Evolutionary conservation across 2,329 filamentous ascomycete genomes (phyloP).

Genomic region (Drechslera avenae): DNA sequence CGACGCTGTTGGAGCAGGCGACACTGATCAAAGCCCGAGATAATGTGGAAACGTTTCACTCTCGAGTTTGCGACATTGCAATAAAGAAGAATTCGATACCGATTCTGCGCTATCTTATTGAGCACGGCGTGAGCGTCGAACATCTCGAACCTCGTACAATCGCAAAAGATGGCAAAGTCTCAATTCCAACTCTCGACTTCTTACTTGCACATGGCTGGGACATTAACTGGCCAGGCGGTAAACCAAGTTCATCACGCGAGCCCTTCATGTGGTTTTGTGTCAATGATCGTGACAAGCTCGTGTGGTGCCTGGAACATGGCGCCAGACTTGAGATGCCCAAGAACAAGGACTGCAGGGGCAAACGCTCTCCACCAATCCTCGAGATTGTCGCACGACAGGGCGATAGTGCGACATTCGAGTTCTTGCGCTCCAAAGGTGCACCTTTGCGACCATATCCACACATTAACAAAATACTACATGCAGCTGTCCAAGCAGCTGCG

Average conservation of each 20-base stretch:
- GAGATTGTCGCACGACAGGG: neutral
- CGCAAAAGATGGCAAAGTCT: neutral
- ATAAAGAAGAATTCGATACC: neutral
- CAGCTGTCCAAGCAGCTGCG: neutral
- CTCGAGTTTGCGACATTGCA: neutral
- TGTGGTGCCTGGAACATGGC: neutral
- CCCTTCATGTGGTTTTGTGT: neutral
- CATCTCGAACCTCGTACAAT: neutral
- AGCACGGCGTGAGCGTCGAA: neutral
- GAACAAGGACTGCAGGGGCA: no score
- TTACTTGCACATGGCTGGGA: slow-evolving; percentile 2
- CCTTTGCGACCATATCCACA: neutral
- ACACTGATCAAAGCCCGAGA: no score
- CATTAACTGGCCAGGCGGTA: neutral
- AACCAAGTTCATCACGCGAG: neutral
- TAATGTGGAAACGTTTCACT: no score
- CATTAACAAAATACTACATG: neutral
- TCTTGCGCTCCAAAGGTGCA: neutral
- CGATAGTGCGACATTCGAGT: neutral
- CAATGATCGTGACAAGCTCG: neutral
- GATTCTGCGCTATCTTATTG: neutral
- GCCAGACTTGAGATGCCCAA: neutral
- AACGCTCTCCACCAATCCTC: neutral
- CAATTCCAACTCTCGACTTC: neutral
- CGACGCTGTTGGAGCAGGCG: no score